Conservation (phyloP, 2,329 filamentous ascomycete species). For the Sarocladiaceae sp. region DNA sequence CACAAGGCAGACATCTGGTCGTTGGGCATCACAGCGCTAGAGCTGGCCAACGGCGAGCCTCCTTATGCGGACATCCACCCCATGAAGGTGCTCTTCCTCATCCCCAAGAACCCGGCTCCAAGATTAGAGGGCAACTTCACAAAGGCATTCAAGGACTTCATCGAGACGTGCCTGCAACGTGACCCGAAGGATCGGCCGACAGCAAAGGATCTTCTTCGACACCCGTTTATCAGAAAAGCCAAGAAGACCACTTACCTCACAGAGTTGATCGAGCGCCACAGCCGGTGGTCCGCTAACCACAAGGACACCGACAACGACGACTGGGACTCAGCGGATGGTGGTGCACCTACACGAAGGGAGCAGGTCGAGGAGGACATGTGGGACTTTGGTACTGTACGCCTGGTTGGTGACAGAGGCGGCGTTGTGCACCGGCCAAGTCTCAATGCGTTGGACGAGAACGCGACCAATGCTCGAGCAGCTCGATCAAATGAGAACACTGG, state of each 20-base stretch:
- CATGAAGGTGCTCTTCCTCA: constrained; percentile 96
- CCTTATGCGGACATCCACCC: constrained; percentile 96
- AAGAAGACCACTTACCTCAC: constrained; percentile 97
- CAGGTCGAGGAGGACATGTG: constrained; percentile 79
- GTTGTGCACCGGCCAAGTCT: constrained; percentile 52
- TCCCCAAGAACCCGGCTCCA: constrained; percentile 90
- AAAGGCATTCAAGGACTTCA: constrained; percentile 78
- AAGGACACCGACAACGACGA: constrained; percentile 54
- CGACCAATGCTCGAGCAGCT: constrained; percentile 68
- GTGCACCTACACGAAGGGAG: constrained; percentile 49
- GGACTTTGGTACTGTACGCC: constrained; percentile 95
- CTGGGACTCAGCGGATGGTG: constrained; percentile 49
- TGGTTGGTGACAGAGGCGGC: constrained; percentile 64
- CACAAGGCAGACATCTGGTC: constrained; percentile 99
- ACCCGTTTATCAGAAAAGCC: constrained; percentile 84
- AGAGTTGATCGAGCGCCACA: constrained; percentile 87
- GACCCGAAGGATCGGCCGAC: constrained; percentile 87
- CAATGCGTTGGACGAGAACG: constrained; percentile 73
- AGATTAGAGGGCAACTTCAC: constrained; percentile 76
- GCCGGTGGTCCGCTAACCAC: constrained; percentile 79
- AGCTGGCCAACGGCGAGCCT: constrained; percentile 86
- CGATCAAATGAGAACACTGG: constrained; percentile 43
- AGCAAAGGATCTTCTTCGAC: constrained; percentile 80
- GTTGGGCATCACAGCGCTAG: constrained; percentile 87
- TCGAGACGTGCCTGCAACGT: constrained; percentile 78